Conservation (phyloP, 2,329 filamentous ascomycete species). For the Colletotrichum sp. region DNA sequence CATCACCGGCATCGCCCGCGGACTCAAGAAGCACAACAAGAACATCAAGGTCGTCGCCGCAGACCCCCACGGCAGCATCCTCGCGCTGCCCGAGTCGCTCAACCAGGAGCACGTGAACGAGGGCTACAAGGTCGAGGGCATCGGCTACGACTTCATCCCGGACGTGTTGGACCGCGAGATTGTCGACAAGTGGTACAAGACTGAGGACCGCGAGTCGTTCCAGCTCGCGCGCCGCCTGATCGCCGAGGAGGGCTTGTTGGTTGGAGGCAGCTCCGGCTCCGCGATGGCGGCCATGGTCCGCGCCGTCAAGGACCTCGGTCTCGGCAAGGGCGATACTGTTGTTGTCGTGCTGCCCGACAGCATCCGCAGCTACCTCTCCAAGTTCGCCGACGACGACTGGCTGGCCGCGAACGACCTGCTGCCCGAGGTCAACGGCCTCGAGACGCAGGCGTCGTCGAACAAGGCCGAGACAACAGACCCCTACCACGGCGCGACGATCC, state of each 20-base stretch:
- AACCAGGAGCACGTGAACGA: constrained; percentile 84
- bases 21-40: constrained; percentile 85
- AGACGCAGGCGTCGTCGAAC: constrained; percentile 46
- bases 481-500: constrained; percentile 80
- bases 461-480: constrained; percentile 61
- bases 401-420: constrained; percentile 94
- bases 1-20: constrained; percentile 86
- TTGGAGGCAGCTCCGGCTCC: constrained; percentile 92
- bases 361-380: constrained; percentile 96
- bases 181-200: constrained; percentile 98
- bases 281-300: constrained; percentile 83
- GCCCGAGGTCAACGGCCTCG: constrained; percentile 54
- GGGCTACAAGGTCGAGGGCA: constrained; percentile 97
- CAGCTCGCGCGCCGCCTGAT: constrained; percentile 89
- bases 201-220: constrained; percentile 90
- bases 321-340: constrained; percentile 83
- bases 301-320: constrained; percentile 76
- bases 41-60: constrained; percentile 89
- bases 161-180: constrained; percentile 83
- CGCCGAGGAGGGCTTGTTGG: constrained; percentile 89
- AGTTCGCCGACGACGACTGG: constrained; percentile 99
- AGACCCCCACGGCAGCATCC: constrained; percentile 89
- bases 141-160: constrained; percentile 98
- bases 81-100: constrained; percentile 79
- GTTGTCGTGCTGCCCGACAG: constrained; percentile 94